Conservation (phyloP, 495 filamentous ascomycete species). For the Aspergillus sparsus region DNA sequence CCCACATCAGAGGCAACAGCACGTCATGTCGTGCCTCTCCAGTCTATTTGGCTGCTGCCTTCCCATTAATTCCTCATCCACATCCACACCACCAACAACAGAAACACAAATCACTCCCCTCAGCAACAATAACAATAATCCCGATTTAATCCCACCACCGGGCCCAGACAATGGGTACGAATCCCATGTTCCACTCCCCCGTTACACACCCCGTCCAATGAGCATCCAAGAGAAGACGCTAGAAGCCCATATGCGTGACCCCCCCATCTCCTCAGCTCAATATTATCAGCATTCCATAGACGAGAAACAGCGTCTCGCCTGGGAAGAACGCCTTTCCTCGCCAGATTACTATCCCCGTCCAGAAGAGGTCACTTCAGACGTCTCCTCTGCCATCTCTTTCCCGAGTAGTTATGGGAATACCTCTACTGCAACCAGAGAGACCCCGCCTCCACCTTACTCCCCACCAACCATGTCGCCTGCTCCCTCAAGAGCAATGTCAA, state of each 20-base stretch:
- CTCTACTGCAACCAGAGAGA: slow-evolving; percentile 49
- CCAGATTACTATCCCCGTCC: slow-evolving; percentile 7
- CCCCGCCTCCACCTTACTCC: slow-evolving; percentile 49
- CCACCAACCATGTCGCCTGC: slow-evolving; percentile 30
- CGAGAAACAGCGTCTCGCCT: slow-evolving; percentile 36
- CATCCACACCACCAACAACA: background rate
- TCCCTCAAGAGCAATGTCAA: slow-evolving; percentile 40
- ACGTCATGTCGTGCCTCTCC: slow-evolving; percentile 17
- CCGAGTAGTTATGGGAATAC: slow-evolving; percentile 52
- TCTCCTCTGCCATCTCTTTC: slow-evolving; percentile 47
- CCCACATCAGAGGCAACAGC: too few relatives aligned
- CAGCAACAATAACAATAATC: slow-evolving; percentile 26
- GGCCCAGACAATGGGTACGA: slow-evolving; percentile 32
- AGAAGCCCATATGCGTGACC: slow-evolving; percentile 40
- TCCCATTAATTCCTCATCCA: slow-evolving; percentile 15
- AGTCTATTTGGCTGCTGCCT: slow-evolving; percentile 16
- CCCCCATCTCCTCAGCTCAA: slow-evolving; percentile 35
- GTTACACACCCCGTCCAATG: slow-evolving; percentile 45
- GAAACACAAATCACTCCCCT: slow-evolving; percentile 14
- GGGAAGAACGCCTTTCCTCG: slow-evolving; percentile 22
- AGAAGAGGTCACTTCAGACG: slow-evolving; percentile 40
- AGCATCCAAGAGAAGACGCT: slow-evolving; percentile 49
- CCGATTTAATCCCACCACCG: slow-evolving; percentile 4
- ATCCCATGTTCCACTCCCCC: slow-evolving; percentile 39
- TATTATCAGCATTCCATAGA: slow-evolving; percentile 21